These are phyloP conservation scores for Phialophora expanda DNA, from an alignment of 2,329 filamentous ascomycete species.

Conservation along the genomic window DNA sequence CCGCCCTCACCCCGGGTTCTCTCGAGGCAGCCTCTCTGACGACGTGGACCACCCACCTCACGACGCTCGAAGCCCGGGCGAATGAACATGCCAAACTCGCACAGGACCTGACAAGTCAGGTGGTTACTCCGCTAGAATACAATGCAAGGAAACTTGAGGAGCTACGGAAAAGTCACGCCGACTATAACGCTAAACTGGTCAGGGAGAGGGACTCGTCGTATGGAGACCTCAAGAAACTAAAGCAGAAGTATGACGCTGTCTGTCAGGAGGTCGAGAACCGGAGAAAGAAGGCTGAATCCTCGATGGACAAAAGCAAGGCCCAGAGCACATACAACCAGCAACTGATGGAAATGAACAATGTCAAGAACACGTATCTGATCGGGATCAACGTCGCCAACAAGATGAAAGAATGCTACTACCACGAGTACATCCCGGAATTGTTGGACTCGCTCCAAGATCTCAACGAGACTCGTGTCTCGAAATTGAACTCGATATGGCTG, in stretches of 20 bases:
- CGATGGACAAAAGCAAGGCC: conserved; percentile 93
- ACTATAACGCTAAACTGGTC: conserved; percentile 86
- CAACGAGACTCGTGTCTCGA: conserved; percentile 82
- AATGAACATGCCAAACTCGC: conserved; percentile 87
- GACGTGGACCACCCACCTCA: conserved; percentile 94
- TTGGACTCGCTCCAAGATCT: conserved; percentile 91
- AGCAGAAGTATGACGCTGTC: conserved; percentile 87
- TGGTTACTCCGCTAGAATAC: conserved; percentile 85
- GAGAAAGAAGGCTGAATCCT: conserved; percentile 91
- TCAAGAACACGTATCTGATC: conserved; percentile 98
- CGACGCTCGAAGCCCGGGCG: conserved; percentile 83
- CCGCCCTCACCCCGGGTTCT: conserved; percentile 90
- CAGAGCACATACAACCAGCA: conserved; percentile 92
- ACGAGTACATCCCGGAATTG: conserved; percentile 93
- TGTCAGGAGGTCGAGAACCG: conserved; percentile 95
- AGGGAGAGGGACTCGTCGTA: conserved; percentile 86
- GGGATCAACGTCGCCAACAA: conserved; percentile 96
- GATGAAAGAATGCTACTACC: conserved; percentile 95
- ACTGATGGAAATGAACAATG: conserved; percentile 92
- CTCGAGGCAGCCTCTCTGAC: conserved; percentile 95
- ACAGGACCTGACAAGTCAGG: conserved; percentile 74
- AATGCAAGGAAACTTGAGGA: conserved; percentile 81
- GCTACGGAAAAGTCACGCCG: conserved; percentile 84
- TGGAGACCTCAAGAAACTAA: conserved; percentile 83
- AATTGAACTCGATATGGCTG: conserved; percentile 85